These are phyloP conservation scores for Chaetothyriales sp. DNA, from an alignment of 2,329 filamentous ascomycete genomes.

Conservation along the genomic window DNA sequence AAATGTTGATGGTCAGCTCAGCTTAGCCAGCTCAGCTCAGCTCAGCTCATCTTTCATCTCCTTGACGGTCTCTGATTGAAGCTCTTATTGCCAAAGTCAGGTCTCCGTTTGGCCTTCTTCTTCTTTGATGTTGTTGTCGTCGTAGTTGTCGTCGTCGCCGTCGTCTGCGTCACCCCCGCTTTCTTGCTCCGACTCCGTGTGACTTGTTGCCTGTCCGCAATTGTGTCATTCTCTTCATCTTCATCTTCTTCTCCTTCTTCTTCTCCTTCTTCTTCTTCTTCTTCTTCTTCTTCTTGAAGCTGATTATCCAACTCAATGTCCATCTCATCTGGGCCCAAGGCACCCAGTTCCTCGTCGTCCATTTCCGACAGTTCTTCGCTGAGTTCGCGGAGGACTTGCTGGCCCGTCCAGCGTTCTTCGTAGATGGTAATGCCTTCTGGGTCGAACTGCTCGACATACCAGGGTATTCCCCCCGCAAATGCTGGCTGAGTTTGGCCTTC, in stretches of 20 bases:
- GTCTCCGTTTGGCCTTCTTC: not conserved
- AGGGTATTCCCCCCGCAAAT: slow-evolving; percentile 65
- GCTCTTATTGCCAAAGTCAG: not conserved
- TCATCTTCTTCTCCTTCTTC: not conserved
- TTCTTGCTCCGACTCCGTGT: not conserved
- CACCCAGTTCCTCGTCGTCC: slow-evolving; percentile 76
- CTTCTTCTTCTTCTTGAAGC: too few species aligned
- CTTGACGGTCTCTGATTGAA: not conserved
- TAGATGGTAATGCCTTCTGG: slow-evolving; percentile 65
- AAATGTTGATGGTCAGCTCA: too few species aligned
- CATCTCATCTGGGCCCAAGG: slow-evolving; percentile 41
- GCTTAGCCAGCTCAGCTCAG: too few species aligned
- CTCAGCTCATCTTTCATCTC: not conserved
- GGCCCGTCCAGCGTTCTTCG: slow-evolving; percentile 57
- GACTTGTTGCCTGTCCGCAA: not conserved
- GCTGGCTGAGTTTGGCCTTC: slow-evolving; percentile 30
- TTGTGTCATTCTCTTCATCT: not conserved
- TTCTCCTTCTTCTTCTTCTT: too few species aligned
- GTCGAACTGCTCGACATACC: slow-evolving; percentile 74
- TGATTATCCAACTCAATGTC: slow-evolving; percentile 5
- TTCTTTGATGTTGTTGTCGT: not conserved
- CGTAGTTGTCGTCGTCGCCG: too few species aligned
- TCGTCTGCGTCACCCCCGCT: not conserved
- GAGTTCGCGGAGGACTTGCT: slow-evolving; percentile 55
- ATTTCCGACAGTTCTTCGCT: slow-evolving; percentile 84